Evolutionary conservation across 2,329 filamentous ascomycete species (phyloP).

Genomic region (Colletotrichum euphorbiae): DNA sequence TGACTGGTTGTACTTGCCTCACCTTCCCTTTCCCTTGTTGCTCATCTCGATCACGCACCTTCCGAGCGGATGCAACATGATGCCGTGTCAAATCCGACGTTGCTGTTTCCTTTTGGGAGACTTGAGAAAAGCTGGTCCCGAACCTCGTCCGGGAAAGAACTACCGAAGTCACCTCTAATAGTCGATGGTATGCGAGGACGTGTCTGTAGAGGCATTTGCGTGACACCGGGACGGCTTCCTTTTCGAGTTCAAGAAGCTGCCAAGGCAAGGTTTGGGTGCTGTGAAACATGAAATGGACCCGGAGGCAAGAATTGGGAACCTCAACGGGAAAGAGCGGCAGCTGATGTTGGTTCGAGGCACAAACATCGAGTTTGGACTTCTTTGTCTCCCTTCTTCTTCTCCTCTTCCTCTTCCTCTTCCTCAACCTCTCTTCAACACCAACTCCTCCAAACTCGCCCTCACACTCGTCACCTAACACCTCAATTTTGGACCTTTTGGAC

Average conservation of each 20-base stretch:
- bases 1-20: background rate
- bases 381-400: background rate
- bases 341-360: background rate
- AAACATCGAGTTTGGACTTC: background rate
- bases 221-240: background rate
- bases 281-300: background rate
- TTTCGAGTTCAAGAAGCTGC: background rate
- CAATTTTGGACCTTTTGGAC: conserved; percentile 20
- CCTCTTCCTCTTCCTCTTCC: background rate
- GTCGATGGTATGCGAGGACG: background rate
- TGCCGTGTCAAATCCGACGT: background rate
- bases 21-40: background rate
- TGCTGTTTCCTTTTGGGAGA: background rate
- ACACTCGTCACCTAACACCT: background rate
- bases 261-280: background rate
- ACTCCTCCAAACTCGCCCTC: background rate
- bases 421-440: background rate
- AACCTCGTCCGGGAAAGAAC: background rate
- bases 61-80: conserved; percentile 1
- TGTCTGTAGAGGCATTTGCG: background rate
- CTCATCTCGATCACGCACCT: background rate
- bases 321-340: background rate
- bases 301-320: background rate
- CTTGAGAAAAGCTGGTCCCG: background rate
- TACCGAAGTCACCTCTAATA: background rate